Base-by-base conservation (phyloP, 2,329 filamentous ascomycete genomes). In the Chaetothyriales sp. region DNA sequence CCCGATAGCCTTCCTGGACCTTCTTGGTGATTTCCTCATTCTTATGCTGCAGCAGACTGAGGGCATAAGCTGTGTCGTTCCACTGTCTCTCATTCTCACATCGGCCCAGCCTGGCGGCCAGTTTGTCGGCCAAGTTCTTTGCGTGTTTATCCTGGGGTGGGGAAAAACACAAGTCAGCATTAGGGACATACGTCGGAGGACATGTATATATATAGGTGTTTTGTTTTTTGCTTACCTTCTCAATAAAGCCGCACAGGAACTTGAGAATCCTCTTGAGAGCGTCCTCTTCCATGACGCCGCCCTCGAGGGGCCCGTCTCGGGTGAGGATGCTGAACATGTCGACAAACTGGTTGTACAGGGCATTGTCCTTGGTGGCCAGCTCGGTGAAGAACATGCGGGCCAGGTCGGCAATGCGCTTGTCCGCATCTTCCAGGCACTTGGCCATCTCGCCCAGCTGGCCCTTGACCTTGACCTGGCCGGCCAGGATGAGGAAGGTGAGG, bases 361-460 rank as follows among this genome's bases (percentile, higher is more conserved):
- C 92, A 63, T 98, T 98, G 66, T 98, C 92, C 72, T 98, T 98
- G 59, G 88, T 95, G 55, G 89, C 88, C 50, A 98, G 77, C 68
- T 98, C 92, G 0, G 87, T 90, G 68, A 98, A 98, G 78, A 98
- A 98, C 90, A 96, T 96, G 53, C 87, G 78, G 12, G 88, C 86
- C 63, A 98, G 77, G 63, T 98, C 92, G 0, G 89, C 86, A 56
- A 96, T 95, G 55, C 86, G 80, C 68, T 89, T 88, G 64, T 98
- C 93, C n/a, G 82, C 80, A 62, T 98, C 92, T 68, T 98, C 92
- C 26, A 98, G 77, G 59, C 92, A 98, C 71, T 98, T 98, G 51
- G 92, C 92, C 92, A 98, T 98, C 71, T 96, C 90, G 47, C 92
- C 92, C 9, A 98, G 73, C 68, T 98, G 92, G 22, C 92, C 92